Evolutionary conservation across 352 stramenopile species (phyloP).

Genomic region (Phytophthora constricta): DNA sequence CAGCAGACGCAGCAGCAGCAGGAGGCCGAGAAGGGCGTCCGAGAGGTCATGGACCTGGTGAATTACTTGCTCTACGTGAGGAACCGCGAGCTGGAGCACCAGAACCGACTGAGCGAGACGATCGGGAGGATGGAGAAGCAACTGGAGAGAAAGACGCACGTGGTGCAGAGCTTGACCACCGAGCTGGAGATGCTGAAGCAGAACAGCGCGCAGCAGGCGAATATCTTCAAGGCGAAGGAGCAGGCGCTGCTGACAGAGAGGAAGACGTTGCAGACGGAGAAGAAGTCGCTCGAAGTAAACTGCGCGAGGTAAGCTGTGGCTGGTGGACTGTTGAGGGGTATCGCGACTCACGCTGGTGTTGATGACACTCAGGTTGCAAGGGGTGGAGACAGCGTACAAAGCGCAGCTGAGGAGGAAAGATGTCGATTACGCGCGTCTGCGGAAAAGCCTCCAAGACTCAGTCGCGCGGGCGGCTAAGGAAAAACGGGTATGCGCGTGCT

Average conservation of each 20-base stretch:
- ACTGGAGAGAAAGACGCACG: constrained; percentile 56
- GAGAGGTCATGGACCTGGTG: constrained; percentile 73
- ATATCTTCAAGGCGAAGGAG: constrained; percentile 70
- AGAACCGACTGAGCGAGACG: constrained; percentile 58
- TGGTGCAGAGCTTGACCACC: constrained; percentile 45
- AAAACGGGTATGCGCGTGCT: constrained; percentile 66
- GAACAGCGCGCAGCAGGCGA: constrained; percentile 63
- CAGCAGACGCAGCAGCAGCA: constrained; percentile 28
- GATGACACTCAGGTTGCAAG: constrained; percentile 65
- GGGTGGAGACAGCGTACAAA: constrained; percentile 78
- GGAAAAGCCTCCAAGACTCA: constrained; percentile 72
- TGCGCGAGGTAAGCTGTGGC: constrained; percentile 50
- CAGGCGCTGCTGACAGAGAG: constrained; percentile 54
- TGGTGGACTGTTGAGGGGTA: not conserved
- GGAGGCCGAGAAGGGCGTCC: constrained; percentile 47
- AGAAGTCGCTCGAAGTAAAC: constrained; percentile 71
- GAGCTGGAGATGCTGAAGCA: constrained; percentile 61
- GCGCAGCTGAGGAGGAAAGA: constrained; percentile 78
- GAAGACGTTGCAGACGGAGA: constrained; percentile 63
- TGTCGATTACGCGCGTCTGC: constrained; percentile 74
- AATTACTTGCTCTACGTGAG: constrained; percentile 68
- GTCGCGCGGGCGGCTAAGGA: constrained; percentile 60
- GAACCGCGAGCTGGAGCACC: constrained; percentile 56
- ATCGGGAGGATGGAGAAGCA: constrained; percentile 55
- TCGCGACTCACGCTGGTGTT: not conserved